These are phyloP conservation scores for Vaccinium darrowii DNA, from an alignment of 148 eudicot species.

Conservation along the genomic window DNA sequence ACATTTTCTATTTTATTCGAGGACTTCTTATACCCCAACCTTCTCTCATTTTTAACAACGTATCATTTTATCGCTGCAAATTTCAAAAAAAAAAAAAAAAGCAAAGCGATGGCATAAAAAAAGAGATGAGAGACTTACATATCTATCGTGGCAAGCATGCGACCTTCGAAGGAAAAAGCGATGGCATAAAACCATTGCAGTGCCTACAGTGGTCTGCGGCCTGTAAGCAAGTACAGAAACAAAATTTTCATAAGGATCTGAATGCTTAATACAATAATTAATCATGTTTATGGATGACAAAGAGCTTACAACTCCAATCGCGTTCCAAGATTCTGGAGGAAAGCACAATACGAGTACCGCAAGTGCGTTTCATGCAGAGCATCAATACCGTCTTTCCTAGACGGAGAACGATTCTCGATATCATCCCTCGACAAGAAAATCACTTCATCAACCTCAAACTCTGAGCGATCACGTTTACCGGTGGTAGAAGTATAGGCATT, in stretches of 20 bases:
- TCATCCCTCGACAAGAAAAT: slow-evolving; percentile 80
- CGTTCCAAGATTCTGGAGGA: slow-evolving; percentile 82
- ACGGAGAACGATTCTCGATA: slow-evolving; percentile 85
- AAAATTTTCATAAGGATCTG: not conserved
- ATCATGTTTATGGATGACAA: not conserved
- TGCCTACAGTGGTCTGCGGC: slow-evolving; percentile 92
- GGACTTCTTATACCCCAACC: not conserved
- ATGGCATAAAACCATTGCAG: slow-evolving; percentile 97
- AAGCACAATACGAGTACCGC: slow-evolving; percentile 90
- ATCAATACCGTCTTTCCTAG: slow-evolving; percentile 98
- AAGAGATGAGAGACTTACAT: slow-evolving; percentile 57
- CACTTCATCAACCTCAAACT: slow-evolving; percentile 54
- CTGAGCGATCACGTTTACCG: slow-evolving; percentile 67
- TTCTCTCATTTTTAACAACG: not conserved
- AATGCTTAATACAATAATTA: not conserved
- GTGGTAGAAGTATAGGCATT: slow-evolving; percentile 29
- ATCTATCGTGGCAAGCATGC: slow-evolving; percentile 97
- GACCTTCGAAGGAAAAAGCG: slow-evolving; percentile 88
- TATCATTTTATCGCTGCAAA: not conserved
- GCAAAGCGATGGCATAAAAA: too few species aligned
- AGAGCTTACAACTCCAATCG: slow-evolving; percentile 75
- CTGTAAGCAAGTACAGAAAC: slow-evolving; percentile 44
- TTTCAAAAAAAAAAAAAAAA: not conserved
- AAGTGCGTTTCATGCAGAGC: slow-evolving; percentile 61
- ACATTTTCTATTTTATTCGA: not conserved